phyloP scores from a whole-genome alignment of 768 basidiomycete genomes.

The Tulasnella sp. region DNA sequence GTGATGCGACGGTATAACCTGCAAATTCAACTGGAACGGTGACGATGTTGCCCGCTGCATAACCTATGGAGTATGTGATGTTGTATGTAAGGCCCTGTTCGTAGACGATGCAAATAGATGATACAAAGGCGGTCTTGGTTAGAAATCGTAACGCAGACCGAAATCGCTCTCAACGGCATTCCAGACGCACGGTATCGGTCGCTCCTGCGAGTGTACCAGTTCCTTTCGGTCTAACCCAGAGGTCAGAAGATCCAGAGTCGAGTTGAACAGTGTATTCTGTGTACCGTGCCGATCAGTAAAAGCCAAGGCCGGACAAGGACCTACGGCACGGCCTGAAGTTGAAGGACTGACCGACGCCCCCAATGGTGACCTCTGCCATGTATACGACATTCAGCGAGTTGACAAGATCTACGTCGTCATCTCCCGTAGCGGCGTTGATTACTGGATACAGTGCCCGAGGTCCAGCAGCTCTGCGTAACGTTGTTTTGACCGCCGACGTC shows the following conservation, averaged over 20 bases:
- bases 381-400: slow-evolving; percentile 68
- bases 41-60: slow-evolving; percentile 67
- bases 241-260: slow-evolving; percentile 84
- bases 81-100: slow-evolving; percentile 50
- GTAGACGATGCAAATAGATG: neutral
- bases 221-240: slow-evolving; percentile 58
- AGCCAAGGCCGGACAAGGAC: slow-evolving; percentile 31
- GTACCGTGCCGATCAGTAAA: neutral
- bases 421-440: slow-evolving; percentile 20
- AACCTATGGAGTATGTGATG: slow-evolving; percentile 79
- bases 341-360: slow-evolving; percentile 56
- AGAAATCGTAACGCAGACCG: slow-evolving; percentile 28
- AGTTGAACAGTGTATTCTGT: slow-evolving; percentile 74
- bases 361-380: slow-evolving; percentile 74
- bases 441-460: slow-evolving; percentile 12
- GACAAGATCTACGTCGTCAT: slow-evolving; percentile 29
- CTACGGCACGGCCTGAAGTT: neutral
- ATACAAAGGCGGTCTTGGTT: slow-evolving; percentile 43
- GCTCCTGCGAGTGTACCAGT: slow-evolving; percentile 39
- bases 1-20: slow-evolving; percentile 66
- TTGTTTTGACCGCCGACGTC: slow-evolving; percentile 8
- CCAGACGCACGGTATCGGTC: slow-evolving; percentile 43
- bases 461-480: slow-evolving; percentile 1
- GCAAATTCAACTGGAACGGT: slow-evolving; percentile 70
- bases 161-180: slow-evolving; percentile 15